Evolutionary conservation across 345 rosid genomes (phyloP).

Genomic region (Populus pruinosa): DNA sequence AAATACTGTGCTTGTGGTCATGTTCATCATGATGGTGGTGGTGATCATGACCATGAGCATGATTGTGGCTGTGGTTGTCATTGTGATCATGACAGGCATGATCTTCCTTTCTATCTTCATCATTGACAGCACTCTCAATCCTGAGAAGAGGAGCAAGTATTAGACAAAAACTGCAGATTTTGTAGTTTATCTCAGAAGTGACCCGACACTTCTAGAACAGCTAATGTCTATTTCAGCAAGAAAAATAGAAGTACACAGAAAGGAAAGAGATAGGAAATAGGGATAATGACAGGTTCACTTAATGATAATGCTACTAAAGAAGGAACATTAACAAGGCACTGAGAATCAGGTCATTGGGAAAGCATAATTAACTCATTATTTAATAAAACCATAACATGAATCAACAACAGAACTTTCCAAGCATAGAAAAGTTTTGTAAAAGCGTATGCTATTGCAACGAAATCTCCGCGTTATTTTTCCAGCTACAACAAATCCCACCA

Average conservation of each 20-base stretch:
- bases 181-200: not conserved
- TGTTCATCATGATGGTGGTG: slow-evolving; percentile 57
- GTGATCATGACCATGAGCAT: slow-evolving; percentile 10
- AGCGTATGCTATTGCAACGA: too few relatives aligned
- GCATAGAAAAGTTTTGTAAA: not conserved
- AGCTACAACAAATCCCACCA: too few relatives aligned
- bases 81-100: slow-evolving; percentile 35
- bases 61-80: too few relatives aligned
- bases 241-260: not conserved
- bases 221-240: not conserved
- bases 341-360: not conserved
- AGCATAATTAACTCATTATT: not conserved
- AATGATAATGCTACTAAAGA: not conserved
- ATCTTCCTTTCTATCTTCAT: slow-evolving; percentile 52
- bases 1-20: slow-evolving; percentile 66
- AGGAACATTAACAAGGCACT: too few relatives aligned
- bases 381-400: not conserved
- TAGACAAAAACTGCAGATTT: slow-evolving; percentile 8
- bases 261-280: not conserved
- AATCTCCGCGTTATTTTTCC: too few relatives aligned
- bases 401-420: not conserved
- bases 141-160: slow-evolving; percentile 36
- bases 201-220: not conserved
- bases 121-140: slow-evolving; percentile 73
- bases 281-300: not conserved